Conservation (phyloP, 345 rosid species). For the Salix brachista region DNA sequence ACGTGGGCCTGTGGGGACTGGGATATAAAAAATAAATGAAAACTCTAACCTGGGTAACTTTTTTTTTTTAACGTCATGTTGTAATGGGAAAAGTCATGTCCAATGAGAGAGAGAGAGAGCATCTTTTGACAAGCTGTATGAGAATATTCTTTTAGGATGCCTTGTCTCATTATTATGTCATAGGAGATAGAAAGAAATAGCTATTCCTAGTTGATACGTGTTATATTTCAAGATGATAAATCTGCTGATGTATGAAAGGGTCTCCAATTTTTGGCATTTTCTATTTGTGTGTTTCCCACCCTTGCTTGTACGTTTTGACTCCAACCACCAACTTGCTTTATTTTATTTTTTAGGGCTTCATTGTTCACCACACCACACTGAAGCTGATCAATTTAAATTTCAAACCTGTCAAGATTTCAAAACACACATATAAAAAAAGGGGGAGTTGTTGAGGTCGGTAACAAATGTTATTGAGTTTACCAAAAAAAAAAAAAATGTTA, state of each 20-base stretch:
- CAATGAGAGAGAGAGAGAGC: background rate
- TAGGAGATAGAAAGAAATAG: background rate
- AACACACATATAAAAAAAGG: too few species aligned
- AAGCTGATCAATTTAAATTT: background rate
- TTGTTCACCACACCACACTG: background rate
- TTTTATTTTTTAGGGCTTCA: background rate
- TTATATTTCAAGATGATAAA: background rate
- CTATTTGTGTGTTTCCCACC: background rate
- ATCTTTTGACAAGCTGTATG: background rate
- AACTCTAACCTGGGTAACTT: background rate
- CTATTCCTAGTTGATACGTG: background rate
- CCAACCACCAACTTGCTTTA: background rate
- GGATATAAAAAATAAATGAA: background rate
- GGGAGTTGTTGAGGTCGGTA: background rate
- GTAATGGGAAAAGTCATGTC: background rate
- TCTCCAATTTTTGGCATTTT: background rate
- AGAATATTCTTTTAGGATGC: constrained; percentile 1
- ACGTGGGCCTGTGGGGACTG: background rate
- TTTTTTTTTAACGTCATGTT: background rate
- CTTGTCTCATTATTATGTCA: background rate
- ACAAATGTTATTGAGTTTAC: too few species aligned
- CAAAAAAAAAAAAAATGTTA: too few species aligned
- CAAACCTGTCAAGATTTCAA: background rate
- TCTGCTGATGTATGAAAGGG: background rate
- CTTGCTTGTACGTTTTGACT: background rate